These are phyloP conservation scores for Neonothopanus nambi DNA, from an alignment of 1,284 basidiomycete genomes.

Conservation along the genomic window DNA sequence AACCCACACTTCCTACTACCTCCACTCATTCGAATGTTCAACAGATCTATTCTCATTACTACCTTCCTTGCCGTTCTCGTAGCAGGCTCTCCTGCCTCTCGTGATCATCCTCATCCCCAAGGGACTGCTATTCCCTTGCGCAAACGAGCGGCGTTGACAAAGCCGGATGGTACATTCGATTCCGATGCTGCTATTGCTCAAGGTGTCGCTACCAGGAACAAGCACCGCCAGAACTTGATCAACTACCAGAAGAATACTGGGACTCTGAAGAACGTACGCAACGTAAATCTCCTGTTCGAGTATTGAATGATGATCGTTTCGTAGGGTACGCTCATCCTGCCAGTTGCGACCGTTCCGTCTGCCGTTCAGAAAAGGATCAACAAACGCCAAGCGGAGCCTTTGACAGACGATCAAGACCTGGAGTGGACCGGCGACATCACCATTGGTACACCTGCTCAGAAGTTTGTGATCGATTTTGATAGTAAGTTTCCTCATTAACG, in stretches of 20 bases:
- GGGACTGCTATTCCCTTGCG: slow-evolving; percentile 11
- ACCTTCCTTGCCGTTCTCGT: not conserved
- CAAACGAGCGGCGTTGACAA: slow-evolving; percentile 20
- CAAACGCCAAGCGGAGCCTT: slow-evolving; percentile 20
- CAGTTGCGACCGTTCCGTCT: slow-evolving; percentile 16
- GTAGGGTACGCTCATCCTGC: slow-evolving; percentile 21
- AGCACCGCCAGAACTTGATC: slow-evolving; percentile 27
- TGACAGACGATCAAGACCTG: slow-evolving; percentile 24
- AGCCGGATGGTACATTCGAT: slow-evolving; percentile 25
- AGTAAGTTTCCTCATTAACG: slow-evolving; percentile 28
- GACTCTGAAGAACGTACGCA: slow-evolving; percentile 9
- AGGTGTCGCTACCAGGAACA: slow-evolving; percentile 22
- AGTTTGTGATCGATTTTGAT: slow-evolving; percentile 35
- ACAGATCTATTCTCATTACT: not conserved
- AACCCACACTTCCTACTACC: no score
- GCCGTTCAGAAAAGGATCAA: slow-evolving; percentile 12
- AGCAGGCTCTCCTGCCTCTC: not conserved
- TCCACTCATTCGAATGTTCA: not conserved
- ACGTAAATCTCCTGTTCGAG: no score
- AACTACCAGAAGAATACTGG: slow-evolving; percentile 26
- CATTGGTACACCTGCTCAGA: slow-evolving; percentile 32
- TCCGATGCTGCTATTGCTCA: slow-evolving; percentile 21
- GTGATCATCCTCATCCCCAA: no score
- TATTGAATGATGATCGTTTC: not conserved
- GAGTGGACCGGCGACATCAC: slow-evolving; percentile 31